These are phyloP conservation scores for Pochonia chlamydosporia DNA, from an alignment of 2,329 filamentous ascomycete species.

Conservation along the genomic window DNA sequence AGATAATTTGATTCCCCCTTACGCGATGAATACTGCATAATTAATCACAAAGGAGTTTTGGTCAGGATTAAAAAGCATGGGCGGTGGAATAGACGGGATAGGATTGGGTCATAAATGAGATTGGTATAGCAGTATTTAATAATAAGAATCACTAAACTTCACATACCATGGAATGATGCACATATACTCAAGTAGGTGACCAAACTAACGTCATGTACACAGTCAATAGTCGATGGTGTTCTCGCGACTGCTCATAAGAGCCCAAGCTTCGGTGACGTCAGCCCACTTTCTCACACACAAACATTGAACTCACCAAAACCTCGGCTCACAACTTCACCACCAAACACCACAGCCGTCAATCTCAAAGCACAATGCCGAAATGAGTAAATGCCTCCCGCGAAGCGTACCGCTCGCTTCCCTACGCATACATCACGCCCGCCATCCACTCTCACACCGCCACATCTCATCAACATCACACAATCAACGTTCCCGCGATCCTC, in stretches of 20 bases:
- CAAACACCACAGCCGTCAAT: not conserved
- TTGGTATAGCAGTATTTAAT: not conserved
- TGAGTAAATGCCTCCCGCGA: not conserved
- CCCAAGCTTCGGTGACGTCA: not conserved
- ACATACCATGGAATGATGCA: no score
- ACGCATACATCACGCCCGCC: not conserved
- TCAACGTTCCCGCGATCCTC: slow-evolving; percentile 6
- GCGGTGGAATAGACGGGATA: not conserved
- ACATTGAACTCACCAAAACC: no score
- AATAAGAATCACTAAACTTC: not conserved
- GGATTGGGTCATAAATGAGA: not conserved
- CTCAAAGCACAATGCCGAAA: not conserved
- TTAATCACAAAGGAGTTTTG: not conserved
- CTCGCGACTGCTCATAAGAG: not conserved
- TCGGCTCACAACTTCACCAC: not conserved
- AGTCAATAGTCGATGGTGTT: no score
- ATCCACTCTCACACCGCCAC: not conserved
- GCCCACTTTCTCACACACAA: not conserved
- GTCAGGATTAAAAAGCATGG: not conserved
- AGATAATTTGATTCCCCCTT: slow-evolving; percentile 17
- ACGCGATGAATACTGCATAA: slow-evolving; percentile 10
- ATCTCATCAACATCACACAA: no score
- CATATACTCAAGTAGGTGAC: not conserved
- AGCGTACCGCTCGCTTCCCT: not conserved
- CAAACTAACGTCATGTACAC: not conserved